Conservation (phyloP, 306 rosid species). For the Inga laurina region DNA sequence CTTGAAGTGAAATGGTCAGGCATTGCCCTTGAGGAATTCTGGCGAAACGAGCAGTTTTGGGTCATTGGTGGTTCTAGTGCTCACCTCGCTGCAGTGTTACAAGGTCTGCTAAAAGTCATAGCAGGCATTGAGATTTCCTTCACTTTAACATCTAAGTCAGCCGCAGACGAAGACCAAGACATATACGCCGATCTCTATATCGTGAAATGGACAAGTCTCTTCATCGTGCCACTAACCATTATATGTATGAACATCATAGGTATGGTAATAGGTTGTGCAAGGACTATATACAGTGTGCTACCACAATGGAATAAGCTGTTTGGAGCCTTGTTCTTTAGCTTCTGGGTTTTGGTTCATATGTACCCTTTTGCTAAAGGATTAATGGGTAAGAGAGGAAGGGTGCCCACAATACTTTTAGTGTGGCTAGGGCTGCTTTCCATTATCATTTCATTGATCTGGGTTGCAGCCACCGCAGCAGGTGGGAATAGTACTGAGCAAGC, state of each 20-base stretch:
- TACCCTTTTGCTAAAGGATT: constrained; percentile 88
- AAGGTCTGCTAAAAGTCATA: constrained; percentile 68
- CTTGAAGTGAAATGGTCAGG: constrained; percentile 92
- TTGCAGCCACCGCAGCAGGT: constrained; percentile 61
- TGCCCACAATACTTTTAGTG: constrained; percentile 72
- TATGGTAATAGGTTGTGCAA: constrained; percentile 57
- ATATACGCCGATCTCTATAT: constrained; percentile 69
- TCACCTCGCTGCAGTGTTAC: constrained; percentile 78
- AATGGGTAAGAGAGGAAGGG: constrained; percentile 79
- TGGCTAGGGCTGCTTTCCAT: constrained; percentile 82
- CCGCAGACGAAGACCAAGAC: constrained; percentile 61
- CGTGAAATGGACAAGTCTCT: constrained; percentile 84
- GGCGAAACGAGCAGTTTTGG: constrained; percentile 92
- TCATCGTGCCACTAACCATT: constrained; percentile 69
- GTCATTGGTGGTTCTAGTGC: constrained; percentile 87
- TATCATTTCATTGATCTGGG: constrained; percentile 72
- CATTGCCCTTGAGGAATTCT: constrained; percentile 75
- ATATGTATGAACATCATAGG: constrained; percentile 59
- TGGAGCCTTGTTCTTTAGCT: constrained; percentile 75
- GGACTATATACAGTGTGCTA: constrained; percentile 72
- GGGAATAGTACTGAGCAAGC: background rate
- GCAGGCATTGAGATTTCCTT: constrained; percentile 79
- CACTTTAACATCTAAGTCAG: constrained; percentile 67
- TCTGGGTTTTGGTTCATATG: constrained; percentile 88
- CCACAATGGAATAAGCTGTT: constrained; percentile 75